A percentile compares a stretch with the other conserved stretches of the same genome.
Conservation (phyloP, 164 flowering plant species). For the Tetracentron sinense region DNA sequence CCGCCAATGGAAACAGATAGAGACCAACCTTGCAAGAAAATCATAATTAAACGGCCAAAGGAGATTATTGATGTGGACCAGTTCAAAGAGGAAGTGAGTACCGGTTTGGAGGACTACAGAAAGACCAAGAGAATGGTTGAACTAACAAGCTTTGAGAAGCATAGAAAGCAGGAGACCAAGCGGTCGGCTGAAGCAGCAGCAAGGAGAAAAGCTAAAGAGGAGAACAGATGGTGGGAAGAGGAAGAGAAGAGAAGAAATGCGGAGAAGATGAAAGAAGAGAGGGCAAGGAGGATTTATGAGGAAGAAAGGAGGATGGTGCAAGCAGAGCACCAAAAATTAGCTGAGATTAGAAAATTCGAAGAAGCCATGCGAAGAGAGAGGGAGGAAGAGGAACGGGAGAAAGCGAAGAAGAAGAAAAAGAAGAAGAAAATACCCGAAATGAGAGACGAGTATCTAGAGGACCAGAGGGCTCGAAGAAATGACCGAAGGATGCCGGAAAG, state of each 20-base stretch:
- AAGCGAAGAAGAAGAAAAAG: constrained; percentile 62
- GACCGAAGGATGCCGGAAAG: constrained; percentile 59
- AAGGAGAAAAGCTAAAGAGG: constrained; percentile 41
- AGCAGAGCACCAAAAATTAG: constrained; percentile 54
- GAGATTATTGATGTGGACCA: constrained; percentile 45
- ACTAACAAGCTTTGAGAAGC: constrained; percentile 47
- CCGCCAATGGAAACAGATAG: constrained; percentile 51
- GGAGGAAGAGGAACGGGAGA: constrained; percentile 60
- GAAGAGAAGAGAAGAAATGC: constrained; percentile 55
- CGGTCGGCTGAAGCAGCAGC: constrained; percentile 30
- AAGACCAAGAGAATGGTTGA: constrained; percentile 75
- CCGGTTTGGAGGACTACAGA: constrained; percentile 38
- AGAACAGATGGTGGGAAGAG: constrained; percentile 56
- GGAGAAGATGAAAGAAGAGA: constrained; percentile 45
- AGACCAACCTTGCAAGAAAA: constrained; percentile 60
- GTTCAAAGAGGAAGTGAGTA: constrained; percentile 40
- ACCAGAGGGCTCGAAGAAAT: constrained; percentile 38
- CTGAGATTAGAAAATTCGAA: constrained; percentile 48
- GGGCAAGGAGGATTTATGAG: constrained; percentile 34
- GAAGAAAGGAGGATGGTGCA: constrained; percentile 39
- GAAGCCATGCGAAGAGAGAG: constrained; percentile 55
- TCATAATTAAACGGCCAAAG: constrained; percentile 74
- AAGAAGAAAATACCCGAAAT: constrained; percentile 48
- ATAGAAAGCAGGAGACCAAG: constrained; percentile 34
- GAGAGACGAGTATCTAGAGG: constrained; percentile 54